phyloP scores from a whole-genome alignment of 1,284 basidiomycete species.

The Puccinia triticina region DNA sequence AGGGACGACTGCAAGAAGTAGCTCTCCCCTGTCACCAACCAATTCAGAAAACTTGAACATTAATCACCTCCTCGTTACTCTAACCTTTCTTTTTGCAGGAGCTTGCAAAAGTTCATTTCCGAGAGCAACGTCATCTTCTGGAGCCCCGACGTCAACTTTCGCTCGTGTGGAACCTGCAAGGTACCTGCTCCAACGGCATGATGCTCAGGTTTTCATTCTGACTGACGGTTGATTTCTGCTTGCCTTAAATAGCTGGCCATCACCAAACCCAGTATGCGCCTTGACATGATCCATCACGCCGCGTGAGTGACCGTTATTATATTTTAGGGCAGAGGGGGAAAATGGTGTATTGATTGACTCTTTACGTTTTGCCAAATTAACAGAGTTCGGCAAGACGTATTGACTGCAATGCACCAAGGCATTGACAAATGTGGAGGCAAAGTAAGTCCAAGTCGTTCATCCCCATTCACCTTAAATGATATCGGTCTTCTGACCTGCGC shows the following conservation, averaged over 20 bases:
- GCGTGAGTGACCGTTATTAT: background rate
- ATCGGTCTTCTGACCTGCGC: background rate
- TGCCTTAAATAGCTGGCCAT: background rate
- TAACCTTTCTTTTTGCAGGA: too few species aligned
- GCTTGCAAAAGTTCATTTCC: background rate
- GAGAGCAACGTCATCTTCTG: conserved; percentile 9
- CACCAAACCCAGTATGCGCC: background rate
- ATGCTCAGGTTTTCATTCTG: background rate
- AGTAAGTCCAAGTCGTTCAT: background rate
- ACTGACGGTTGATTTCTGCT: background rate
- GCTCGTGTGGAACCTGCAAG: background rate
- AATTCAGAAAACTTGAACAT: too few species aligned
- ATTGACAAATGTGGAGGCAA: conserved; percentile 2
- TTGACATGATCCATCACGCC: background rate
- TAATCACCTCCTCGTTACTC: too few species aligned
- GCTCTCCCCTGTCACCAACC: background rate
- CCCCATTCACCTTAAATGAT: too few species aligned
- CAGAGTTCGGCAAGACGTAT: background rate
- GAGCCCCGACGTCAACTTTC: background rate
- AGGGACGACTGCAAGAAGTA: background rate
- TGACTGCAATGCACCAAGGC: background rate
- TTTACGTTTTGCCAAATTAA: background rate
- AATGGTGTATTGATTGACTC: background rate
- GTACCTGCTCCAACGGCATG: background rate
- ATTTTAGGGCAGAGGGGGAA: background rate